Evolutionary conservation across 2,329 filamentous ascomycete species (phyloP).

Genomic region (Fusarium oligoseptatum): DNA sequence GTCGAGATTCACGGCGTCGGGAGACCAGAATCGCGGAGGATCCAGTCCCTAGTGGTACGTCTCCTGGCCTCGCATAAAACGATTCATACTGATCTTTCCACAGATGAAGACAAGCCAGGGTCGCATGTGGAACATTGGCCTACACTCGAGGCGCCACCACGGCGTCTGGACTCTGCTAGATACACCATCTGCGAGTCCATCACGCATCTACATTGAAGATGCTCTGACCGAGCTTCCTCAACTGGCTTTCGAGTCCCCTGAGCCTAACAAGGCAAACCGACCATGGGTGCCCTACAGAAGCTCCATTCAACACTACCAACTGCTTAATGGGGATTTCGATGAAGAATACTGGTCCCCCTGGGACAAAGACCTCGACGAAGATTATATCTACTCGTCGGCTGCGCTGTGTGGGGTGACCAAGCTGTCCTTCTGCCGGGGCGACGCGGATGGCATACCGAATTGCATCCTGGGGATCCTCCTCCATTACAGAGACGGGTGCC

Average conservation of each 20-base stretch:
- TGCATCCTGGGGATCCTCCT: not conserved
- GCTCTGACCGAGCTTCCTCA: no score
- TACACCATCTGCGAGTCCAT: not conserved
- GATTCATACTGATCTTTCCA: not conserved
- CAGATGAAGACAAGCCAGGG: conserved; percentile 2
- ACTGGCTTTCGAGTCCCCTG: not conserved
- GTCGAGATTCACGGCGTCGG: not conserved
- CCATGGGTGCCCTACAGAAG: not conserved
- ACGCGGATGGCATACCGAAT: not conserved
- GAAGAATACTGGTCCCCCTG: not conserved
- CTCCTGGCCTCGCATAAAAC: not conserved
- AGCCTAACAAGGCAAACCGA: not conserved
- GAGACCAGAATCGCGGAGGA: not conserved
- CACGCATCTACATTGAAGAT: not conserved
- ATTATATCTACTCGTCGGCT: not conserved
- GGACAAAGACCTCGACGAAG: not conserved
- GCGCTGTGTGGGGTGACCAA: not conserved
- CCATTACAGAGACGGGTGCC: not conserved
- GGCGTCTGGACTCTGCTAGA: not conserved
- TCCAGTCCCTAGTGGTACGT: not conserved
- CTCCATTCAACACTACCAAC: not conserved
- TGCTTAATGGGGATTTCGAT: not conserved
- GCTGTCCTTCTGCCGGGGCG: not conserved
- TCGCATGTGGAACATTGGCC: not conserved
- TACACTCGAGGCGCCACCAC: not conserved